A percentile compares a stretch with the other conserved stretches of the same genome.
These are phyloP conservation scores for Calcarisporium arbuscula DNA, from an alignment of 2,329 filamentous ascomycete genomes.

Conservation along the genomic window DNA sequence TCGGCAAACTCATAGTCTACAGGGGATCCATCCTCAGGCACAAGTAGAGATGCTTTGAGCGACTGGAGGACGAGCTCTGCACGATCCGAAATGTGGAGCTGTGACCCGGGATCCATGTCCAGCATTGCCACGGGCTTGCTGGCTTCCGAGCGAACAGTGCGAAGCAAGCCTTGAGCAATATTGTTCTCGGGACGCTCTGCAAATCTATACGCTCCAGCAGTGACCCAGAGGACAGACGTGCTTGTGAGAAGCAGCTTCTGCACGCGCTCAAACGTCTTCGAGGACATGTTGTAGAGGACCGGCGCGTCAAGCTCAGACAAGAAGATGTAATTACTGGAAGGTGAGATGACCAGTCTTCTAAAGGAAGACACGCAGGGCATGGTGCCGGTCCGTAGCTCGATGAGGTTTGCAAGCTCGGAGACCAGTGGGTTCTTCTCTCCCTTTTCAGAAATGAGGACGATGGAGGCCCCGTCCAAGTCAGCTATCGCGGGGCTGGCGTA, in stretches of 20 bases:
- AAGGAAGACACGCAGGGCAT: slow-evolving; percentile 15
- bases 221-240: slow-evolving; percentile 33
- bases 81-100: slow-evolving; percentile 20
- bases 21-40: slow-evolving; percentile 12
- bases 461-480: slow-evolving; percentile 8
- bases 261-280: slow-evolving; percentile 29
- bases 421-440: slow-evolving; percentile 12
- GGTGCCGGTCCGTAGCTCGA: slow-evolving; percentile 15
- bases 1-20: slow-evolving; percentile 24
- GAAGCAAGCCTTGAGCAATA: slow-evolving; percentile 38
- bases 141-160: slow-evolving; percentile 40
- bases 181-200: slow-evolving; percentile 32
- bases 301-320: slow-evolving; percentile 38
- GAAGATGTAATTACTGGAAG: slow-evolving; percentile 27
- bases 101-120: slow-evolving; percentile 34
- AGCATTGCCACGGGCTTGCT: slow-evolving; percentile 37
- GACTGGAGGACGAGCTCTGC: slow-evolving; percentile 25
- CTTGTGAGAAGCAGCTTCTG: slow-evolving; percentile 27
- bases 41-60: slow-evolving; percentile 14
- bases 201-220: slow-evolving; percentile 30
- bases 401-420: slow-evolving; percentile 12
- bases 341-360: slow-evolving; percentile 8
- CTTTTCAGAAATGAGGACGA: slow-evolving; percentile 20
- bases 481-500: neutral
- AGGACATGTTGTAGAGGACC: slow-evolving; percentile 32